Base-by-base conservation (phyloP, 768 basidiomycete species). In the Mycena vulgaris region DNA sequence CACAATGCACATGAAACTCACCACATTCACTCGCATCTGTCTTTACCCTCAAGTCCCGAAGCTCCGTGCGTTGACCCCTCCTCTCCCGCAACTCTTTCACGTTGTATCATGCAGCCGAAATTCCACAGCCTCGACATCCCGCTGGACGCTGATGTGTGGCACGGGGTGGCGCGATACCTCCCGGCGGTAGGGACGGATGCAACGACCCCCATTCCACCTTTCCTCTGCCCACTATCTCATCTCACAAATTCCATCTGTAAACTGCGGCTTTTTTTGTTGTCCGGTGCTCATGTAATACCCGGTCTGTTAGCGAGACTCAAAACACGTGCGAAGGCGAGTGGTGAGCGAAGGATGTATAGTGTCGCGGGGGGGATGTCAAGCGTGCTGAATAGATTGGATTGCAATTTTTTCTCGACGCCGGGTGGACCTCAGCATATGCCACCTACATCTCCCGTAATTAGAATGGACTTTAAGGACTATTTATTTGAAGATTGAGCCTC, bases 391-490 rank as follows among this genome's bases (percentile, higher is more conserved):
- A 47, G 45, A 37, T 37, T 37, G n/a, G n/a, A n/a, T n/a, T n/a
- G n/a, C 52, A 21, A 53, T 53, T 53, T 53, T 53, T 53, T 33
- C 25, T 33, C 31, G 52, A 53, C 49, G 49, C 49, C 49, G 49
- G 14, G 52, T 53, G 52, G 31, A 53, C 52, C 52, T 53, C 25
- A 53, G 52, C 14, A 37, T 37, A 37, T 37, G 35, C 35, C 35
- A 37, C 35, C 35, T 53, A 53, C 52, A 31, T 53, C 52, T 53
- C 52, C 52, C 31, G 52, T 53, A 53, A 53, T 53, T 53, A 53
- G 52, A 31, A 53, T 53, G 52, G 52, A 53, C 52, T 53, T 53
- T 53, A 53, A 53, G 30, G 52, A 53, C 52, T 53, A 53, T 31
- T 53, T 53, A 53, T 53, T 53, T 53, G 52, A 53, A 19, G 52